Evolutionary conservation across 1,139 yeast genomes (phyloP).

Genomic region (Suhomyces wounanorum): DNA sequence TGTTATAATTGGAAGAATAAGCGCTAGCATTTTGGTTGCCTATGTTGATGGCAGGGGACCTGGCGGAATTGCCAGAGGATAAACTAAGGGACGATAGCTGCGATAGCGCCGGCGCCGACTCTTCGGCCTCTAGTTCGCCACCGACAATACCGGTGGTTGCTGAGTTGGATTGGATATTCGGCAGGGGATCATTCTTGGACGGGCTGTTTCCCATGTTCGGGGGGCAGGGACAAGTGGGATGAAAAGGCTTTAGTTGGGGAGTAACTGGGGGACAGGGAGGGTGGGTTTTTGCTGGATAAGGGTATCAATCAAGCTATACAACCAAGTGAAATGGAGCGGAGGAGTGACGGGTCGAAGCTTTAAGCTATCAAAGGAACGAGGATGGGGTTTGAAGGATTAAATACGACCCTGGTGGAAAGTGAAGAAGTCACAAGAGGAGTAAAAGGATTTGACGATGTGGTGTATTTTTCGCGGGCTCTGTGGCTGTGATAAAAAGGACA

Average conservation of each 20-base stretch:
- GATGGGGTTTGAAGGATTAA: neutral
- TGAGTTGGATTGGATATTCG: constrained; percentile 32
- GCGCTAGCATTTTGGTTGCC: constrained; percentile 15
- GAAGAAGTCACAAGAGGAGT: constrained; percentile 2
- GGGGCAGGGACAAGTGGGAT: neutral
- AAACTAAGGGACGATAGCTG: constrained; percentile 17
- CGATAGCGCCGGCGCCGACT: constrained; percentile 51
- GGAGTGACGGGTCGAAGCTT: neutral
- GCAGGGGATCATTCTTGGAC: constrained; percentile 55
- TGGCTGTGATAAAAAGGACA: neutral
- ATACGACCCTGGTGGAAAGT: neutral
- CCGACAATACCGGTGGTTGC: constrained; percentile 25
- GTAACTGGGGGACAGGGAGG: neutral
- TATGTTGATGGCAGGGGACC: constrained; percentile 22
- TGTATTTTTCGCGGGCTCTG: neutral
- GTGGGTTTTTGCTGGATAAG: neutral
- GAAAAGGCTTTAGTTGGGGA: neutral
- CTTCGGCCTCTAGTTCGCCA: constrained; percentile 48
- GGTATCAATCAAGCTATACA: neutral
- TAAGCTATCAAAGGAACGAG: neutral
- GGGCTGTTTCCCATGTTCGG: constrained; percentile 60
- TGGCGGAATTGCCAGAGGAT: constrained; percentile 12
- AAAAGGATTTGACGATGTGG: neutral
- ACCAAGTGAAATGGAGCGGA: neutral
- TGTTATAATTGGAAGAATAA: constrained; percentile 16